Percentiles rank a stretch among this genome's conserved stretches.
Conservation (phyloP, 2,329 filamentous ascomycete species). For the Penicillium janthinellum region DNA sequence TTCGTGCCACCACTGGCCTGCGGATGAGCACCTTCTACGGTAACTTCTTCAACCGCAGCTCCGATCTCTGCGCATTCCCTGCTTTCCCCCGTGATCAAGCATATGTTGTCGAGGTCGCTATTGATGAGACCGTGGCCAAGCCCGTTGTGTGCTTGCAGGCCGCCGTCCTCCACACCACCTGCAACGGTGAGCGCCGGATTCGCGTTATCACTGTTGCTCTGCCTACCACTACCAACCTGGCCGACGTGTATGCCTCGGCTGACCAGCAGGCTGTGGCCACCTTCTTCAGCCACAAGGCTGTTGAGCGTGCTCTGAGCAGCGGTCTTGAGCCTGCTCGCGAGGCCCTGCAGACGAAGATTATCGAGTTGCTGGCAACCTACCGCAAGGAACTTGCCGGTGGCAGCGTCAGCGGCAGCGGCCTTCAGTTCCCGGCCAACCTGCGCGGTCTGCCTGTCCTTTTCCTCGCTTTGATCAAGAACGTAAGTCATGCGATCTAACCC, state of each 20-base stretch:
- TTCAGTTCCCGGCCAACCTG: slow-evolving; percentile 93
- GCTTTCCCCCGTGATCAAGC: slow-evolving; percentile 96
- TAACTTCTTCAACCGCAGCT: slow-evolving; percentile 99
- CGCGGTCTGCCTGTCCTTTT: slow-evolving; percentile 87
- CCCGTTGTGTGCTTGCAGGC: slow-evolving; percentile 91
- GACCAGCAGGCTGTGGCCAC: slow-evolving; percentile 91
- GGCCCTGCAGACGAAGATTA: slow-evolving; percentile 84
- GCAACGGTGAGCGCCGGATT: slow-evolving; percentile 94
- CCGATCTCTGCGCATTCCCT: slow-evolving; percentile 95
- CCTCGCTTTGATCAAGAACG: slow-evolving; percentile 92
- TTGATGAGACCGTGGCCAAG: slow-evolving; percentile 91
- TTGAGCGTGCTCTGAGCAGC: slow-evolving; percentile 81
- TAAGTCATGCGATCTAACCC: slow-evolving; percentile 47
- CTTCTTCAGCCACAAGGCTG: slow-evolving; percentile 97
- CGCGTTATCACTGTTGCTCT: slow-evolving; percentile 90
- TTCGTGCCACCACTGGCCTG: slow-evolving; percentile 89
- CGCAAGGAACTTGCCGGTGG: slow-evolving; percentile 95
- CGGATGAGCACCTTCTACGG: slow-evolving; percentile 98
- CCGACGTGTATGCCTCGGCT: slow-evolving; percentile 90
- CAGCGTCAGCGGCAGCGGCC: slow-evolving; percentile 86
- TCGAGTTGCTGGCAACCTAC: slow-evolving; percentile 91
- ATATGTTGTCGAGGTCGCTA: slow-evolving; percentile 97
- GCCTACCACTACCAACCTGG: slow-evolving; percentile 86
- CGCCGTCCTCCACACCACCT: slow-evolving; percentile 94
- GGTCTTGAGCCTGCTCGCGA: slow-evolving; percentile 90